phyloP scores from a whole-genome alignment of 2,329 filamentous ascomycete genomes.

The Hypoxylon sp. region DNA sequence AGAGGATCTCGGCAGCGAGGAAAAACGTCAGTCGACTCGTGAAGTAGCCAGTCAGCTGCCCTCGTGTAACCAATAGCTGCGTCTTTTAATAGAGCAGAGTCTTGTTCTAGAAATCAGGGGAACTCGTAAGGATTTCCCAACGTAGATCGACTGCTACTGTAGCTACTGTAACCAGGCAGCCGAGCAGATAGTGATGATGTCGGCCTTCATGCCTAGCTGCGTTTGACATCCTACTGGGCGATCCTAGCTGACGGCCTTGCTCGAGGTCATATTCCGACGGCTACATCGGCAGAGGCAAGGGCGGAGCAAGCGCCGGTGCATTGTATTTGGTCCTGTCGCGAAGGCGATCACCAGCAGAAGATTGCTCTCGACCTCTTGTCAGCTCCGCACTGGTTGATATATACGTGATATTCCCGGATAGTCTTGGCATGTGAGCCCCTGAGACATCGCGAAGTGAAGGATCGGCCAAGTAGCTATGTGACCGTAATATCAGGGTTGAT shows the following conservation, averaged over 20 bases:
- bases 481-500: constrained; percentile 13
- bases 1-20: constrained; percentile 21
- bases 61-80: constrained; percentile 29
- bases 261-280: constrained; percentile 27
- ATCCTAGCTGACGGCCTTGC: constrained; percentile 8
- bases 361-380: constrained; percentile 37
- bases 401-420: constrained; percentile 17
- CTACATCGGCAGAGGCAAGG: constrained; percentile 34
- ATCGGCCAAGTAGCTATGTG: constrained; percentile 10
- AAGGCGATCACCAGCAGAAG: constrained; percentile 26
- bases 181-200: constrained; percentile 26
- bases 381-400: constrained; percentile 29
- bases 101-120: constrained; percentile 30
- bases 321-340: constrained; percentile 25
- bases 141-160: constrained; percentile 27
- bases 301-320: constrained; percentile 20
- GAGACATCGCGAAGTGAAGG: constrained; percentile 18
- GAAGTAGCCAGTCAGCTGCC: constrained; percentile 21
- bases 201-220: constrained; percentile 31
- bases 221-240: constrained; percentile 11
- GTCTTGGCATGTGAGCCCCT: constrained; percentile 20
- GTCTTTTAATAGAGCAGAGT: constrained; percentile 9
- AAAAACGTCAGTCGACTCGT: constrained; percentile 31
- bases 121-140: constrained; percentile 20
- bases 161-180: constrained; percentile 28